A percentile compares a stretch with the other conserved stretches of the same genome.
phyloP scores from a whole-genome alignment of 345 rosid genomes.

The Dimocarpus longan region DNA sequence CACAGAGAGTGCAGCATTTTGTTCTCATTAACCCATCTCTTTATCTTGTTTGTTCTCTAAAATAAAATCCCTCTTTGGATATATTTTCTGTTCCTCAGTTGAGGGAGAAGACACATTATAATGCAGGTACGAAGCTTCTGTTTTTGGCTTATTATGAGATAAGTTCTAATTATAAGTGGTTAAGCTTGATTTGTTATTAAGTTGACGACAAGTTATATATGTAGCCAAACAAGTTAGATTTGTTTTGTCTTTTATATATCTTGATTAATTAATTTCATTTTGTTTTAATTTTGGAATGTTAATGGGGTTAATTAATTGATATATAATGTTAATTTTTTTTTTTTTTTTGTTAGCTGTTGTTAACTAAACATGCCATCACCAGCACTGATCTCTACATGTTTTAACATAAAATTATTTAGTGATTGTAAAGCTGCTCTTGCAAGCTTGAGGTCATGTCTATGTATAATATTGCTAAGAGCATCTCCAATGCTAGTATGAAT shows the following conservation, averaged over 20 bases:
- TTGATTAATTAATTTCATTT: background rate
- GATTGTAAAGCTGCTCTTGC: background rate
- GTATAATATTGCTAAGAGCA: too few species aligned
- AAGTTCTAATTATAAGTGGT: background rate
- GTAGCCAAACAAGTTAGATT: too few species aligned
- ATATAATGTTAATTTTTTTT: too few species aligned
- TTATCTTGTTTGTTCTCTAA: background rate
- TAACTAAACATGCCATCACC: too few species aligned
- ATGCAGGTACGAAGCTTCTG: background rate
- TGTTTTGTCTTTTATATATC: background rate
- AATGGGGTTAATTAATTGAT: too few species aligned
- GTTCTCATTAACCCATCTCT: background rate
- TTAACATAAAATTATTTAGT: background rate
- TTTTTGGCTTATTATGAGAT: background rate
- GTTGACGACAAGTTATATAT: too few species aligned
- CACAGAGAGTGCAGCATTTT: conserved; percentile 43
- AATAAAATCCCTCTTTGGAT: conserved; percentile 18
- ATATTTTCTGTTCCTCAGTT: background rate
- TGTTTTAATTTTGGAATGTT: background rate
- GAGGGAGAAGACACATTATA: background rate
- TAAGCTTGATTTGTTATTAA: background rate
- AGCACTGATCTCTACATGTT: too few species aligned
- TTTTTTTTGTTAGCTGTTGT: too few species aligned
- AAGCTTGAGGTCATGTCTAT: background rate
- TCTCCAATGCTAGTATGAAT: too few species aligned